Base-by-base conservation (phyloP, 1,139 yeast species). In the Pichia terricola region DNA sequence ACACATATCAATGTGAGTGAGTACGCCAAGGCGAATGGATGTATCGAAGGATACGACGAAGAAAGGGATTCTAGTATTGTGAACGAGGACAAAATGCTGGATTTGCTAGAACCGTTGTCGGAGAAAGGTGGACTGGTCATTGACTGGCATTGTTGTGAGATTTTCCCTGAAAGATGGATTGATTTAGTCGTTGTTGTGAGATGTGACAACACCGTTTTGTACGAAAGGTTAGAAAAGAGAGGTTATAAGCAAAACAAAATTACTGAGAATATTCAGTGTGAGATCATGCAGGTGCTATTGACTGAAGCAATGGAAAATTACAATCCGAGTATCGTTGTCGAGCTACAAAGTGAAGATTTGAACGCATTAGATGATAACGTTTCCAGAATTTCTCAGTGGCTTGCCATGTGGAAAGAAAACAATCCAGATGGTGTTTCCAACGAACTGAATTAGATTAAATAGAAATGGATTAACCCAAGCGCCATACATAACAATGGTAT, bases 71-170 rank as follows among this genome's bases (percentile, higher is more conserved):
- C 95, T 3, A 76, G 82, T 43, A 87, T 91, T 40, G 96, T 91
- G 4, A 96, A 94, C 62, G 98, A 91, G 56, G 97, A 91, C 58
- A 81, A 78, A 58, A 67, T 91, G 26, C 65, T 88, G 45, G 97
- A 94, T 61, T 76, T 77, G 22, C 66, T 94, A 47, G 96, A 89
- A 62, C 79, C 81, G 3, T 76, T 82, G 42, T 68, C 89, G 48
- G 82, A 81, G 46, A 68, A 75, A 50, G 99, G 99, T n/a, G 96
- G 95, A 1, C 70, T 75, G 28, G 69, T 91, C 27, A 72, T 91
- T 26, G 99, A 91, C 64, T 94, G 98, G 98, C 99, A 91, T 61
- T 91, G 91, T 42, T 88, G 96, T 64, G 98, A 91, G 56, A 75
- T 87, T 26, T 91, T 91, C 59, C 98, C 98, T 0, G 96, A 88